Percentiles rank a stretch among this genome's conserved stretches.
These are phyloP conservation scores for Stagonosporopsis chrysanthemi DNA, from an alignment of 2,329 filamentous ascomycete species.

Conservation along the genomic window DNA sequence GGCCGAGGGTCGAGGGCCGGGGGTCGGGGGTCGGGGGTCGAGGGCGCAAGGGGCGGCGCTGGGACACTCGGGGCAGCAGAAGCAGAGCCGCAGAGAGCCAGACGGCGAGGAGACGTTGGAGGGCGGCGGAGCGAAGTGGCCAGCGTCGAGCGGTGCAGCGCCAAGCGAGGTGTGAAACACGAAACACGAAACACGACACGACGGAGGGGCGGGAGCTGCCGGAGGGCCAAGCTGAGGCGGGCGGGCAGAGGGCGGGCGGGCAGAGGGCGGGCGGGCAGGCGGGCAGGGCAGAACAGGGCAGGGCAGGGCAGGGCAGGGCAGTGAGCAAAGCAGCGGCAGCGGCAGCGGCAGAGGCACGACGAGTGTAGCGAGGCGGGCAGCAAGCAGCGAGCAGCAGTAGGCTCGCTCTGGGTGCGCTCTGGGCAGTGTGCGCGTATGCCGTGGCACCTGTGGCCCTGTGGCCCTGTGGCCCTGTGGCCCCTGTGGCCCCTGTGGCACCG, in stretches of 20 bases:
- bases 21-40: background rate
- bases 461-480: too few relatives aligned
- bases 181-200: background rate
- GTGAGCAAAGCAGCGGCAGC: too few relatives aligned
- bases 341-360: too few relatives aligned
- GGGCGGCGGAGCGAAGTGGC: slow-evolving; percentile 32
- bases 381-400: too few relatives aligned
- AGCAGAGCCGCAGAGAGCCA: slow-evolving; percentile 21
- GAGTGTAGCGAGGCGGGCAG: too few relatives aligned
- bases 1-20: background rate
- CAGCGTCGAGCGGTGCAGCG: slow-evolving; percentile 24
- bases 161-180: slow-evolving; percentile 33
- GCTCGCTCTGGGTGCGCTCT: too few relatives aligned
- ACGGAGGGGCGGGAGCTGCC: slow-evolving; percentile 29
- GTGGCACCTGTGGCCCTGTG: too few relatives aligned
- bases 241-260: background rate
- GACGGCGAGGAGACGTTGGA: slow-evolving; percentile 24
- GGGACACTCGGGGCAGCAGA: slow-evolving; percentile 18
- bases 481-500: too few relatives aligned
- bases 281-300: background rate
- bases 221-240: slow-evolving; percentile 5
- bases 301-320: too few relatives aligned
- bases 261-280: background rate
- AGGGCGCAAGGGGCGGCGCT: slow-evolving; percentile 28
- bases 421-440: background rate